These are phyloP conservation scores for Themeda triandra DNA, from an alignment of 176 grass and related monocot species.

Conservation along the genomic window DNA sequence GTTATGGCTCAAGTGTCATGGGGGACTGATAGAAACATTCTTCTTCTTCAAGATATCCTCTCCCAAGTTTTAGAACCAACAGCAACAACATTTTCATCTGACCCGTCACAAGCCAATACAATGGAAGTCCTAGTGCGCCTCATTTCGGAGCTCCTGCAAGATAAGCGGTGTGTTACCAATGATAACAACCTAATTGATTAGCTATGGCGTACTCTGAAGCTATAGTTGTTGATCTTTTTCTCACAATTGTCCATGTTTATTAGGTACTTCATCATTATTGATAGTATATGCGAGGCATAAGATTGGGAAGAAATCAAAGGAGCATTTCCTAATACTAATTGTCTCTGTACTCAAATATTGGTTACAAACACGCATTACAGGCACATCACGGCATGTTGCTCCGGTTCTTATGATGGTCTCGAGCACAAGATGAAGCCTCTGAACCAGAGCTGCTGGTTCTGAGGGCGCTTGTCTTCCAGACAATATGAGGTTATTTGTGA, in stretches of 20 bases:
- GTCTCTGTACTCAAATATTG: no score
- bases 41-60: neutral
- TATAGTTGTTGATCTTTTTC: no score
- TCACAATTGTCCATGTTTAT: no score
- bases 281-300: no score
- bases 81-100: neutral
- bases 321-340: no score
- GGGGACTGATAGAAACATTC: neutral
- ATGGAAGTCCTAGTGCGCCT: neutral
- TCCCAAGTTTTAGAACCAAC: neutral
- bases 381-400: neutral
- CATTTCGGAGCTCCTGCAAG: neutral
- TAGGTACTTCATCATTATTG: no score
- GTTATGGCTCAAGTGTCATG: neutral
- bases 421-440: neutral
- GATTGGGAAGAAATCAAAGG: no score
- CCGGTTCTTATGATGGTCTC: neutral
- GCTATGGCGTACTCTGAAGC: no score
- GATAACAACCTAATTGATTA: neutral
- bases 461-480: no score
- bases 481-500: neutral
- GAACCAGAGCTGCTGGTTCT: neutral
- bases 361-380: no score
- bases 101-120: neutral
- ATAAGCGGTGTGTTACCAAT: neutral